Conservation (phyloP, 176 grass and related monocot genomes). For the Carex kokanica region DNA sequence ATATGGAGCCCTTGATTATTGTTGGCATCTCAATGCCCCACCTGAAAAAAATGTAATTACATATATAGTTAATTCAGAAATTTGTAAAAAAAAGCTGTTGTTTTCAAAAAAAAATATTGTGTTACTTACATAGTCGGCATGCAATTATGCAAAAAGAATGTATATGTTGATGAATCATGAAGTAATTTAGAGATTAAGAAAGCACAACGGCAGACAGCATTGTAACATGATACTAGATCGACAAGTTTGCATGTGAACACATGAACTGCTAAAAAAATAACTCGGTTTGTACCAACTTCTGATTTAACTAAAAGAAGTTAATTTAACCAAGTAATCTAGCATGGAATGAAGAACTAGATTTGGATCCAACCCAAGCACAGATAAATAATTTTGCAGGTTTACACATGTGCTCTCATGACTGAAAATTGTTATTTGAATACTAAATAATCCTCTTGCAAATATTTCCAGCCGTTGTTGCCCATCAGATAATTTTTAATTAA, state of each 20-base stretch:
- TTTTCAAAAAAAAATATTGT: background rate
- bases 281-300: background rate
- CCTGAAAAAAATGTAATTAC: slow-evolving; percentile 38
- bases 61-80: background rate
- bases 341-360: slow-evolving; percentile 26
- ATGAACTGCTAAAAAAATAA: slow-evolving; percentile 37
- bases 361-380: background rate
- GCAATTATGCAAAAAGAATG: slow-evolving; percentile 17
- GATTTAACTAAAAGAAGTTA: slow-evolving; percentile 13
- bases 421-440: background rate
- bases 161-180: slow-evolving; percentile 18
- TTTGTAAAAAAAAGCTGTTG: background rate
- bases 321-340: slow-evolving; percentile 42
- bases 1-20: slow-evolving; percentile 91
- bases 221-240: slow-evolving; percentile 31
- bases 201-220: slow-evolving; percentile 30
- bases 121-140: background rate
- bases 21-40: slow-evolving; percentile 92
- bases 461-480: background rate
- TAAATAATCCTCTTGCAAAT: background rate
- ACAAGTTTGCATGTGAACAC: slow-evolving; percentile 62
- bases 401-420: background rate
- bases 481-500: background rate
- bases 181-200: slow-evolving; percentile 4
- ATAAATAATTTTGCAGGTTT: background rate